phyloP scores from a whole-genome alignment of 1,284 basidiomycete species.

The Coniferiporia sulphurascens region DNA sequence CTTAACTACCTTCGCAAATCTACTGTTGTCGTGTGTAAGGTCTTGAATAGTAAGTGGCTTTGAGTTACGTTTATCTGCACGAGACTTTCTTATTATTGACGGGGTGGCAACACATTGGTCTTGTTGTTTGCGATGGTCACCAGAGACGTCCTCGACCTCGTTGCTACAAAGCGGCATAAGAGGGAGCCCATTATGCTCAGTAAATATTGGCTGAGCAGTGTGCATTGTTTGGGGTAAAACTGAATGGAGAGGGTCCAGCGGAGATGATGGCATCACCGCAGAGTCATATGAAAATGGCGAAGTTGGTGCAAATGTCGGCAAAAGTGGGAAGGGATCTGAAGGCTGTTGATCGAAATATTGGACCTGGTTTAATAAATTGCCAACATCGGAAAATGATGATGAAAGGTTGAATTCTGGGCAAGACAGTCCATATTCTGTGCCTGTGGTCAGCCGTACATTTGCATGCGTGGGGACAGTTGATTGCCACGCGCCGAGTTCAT shows the following conservation, averaged over 20 bases:
- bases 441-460: not conserved
- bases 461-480: not conserved
- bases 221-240: not conserved
- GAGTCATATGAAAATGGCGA: conserved; percentile 8
- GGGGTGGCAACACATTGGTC: not conserved
- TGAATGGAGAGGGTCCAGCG: not conserved
- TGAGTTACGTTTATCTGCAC: conserved; percentile 11
- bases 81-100: not conserved
- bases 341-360: not conserved
- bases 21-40: conserved; percentile 17
- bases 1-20: conserved; percentile 19
- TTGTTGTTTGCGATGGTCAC: not conserved
- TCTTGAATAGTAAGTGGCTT: conserved; percentile 18
- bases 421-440: not conserved
- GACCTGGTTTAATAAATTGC: not conserved
- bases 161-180: not conserved
- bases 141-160: not conserved
- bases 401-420: not conserved
- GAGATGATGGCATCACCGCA: not conserved
- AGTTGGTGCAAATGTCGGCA: conserved; percentile 10
- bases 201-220: not conserved
- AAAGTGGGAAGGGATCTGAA: conserved; percentile 1
- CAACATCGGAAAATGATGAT: conserved; percentile 2
- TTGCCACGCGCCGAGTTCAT: not conserved
- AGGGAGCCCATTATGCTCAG: not conserved